A percentile compares a stretch with the other conserved stretches of the same genome.
phyloP scores from a whole-genome alignment of 176 grass and related monocot genomes.

The Pontederia crassipes region DNA sequence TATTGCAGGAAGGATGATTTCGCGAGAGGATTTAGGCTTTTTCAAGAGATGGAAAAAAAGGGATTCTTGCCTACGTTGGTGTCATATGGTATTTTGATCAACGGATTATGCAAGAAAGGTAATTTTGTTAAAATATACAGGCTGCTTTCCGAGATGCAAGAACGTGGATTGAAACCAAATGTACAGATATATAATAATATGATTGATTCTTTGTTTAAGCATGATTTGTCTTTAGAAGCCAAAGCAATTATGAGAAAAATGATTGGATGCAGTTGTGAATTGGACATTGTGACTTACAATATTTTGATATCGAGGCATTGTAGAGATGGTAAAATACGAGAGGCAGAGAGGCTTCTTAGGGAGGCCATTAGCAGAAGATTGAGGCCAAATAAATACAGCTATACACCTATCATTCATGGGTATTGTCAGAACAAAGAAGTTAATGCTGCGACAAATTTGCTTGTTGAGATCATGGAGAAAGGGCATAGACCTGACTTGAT shows the following conservation, averaged over 20 bases:
- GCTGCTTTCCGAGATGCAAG: constrained; percentile 50
- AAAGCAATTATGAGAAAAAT: constrained; percentile 56
- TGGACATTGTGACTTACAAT: constrained; percentile 56
- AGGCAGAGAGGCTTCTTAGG: constrained; percentile 43
- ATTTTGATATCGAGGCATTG: constrained; percentile 54
- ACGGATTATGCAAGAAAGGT: constrained; percentile 46
- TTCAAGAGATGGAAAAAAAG: constrained; percentile 54
- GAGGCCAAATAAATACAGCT: constrained; percentile 47
- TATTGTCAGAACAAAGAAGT: constrained; percentile 36
- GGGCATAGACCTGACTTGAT: constrained; percentile 52
- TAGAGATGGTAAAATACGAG: constrained; percentile 25
- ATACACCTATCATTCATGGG: constrained; percentile 58
- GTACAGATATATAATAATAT: constrained; percentile 65
- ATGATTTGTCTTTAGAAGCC: constrained; percentile 30
- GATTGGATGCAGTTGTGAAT: constrained; percentile 31
- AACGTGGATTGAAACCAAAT: constrained; percentile 35
- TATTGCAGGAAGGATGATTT: constrained; percentile 42
- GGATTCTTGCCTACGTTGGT: constrained; percentile 52
- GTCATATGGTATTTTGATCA: constrained; percentile 50
- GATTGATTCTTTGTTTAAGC: constrained; percentile 38
- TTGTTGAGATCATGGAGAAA: constrained; percentile 59
- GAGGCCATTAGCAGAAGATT: constrained; percentile 43
- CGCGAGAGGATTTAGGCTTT: constrained; percentile 33
- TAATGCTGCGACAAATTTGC: constrained; percentile 38
- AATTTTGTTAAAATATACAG: constrained; percentile 31